These are phyloP conservation scores for Coemansia erecta DNA, from an alignment of 192 early-diverging fungal species.

Conservation along the genomic window DNA sequence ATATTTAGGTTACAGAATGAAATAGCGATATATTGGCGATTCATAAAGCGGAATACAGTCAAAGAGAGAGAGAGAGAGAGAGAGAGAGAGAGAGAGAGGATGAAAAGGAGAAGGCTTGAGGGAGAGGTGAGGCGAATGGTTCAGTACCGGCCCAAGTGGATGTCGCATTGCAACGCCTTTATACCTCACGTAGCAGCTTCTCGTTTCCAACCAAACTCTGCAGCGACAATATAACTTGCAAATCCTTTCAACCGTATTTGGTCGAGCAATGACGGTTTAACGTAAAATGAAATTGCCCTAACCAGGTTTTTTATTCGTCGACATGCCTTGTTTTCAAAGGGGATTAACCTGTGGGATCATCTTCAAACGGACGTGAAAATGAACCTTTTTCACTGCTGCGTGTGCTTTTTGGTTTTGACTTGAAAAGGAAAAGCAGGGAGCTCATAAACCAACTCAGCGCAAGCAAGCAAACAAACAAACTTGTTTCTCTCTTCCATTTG, in stretches of 20 bases:
- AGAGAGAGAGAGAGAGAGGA: not conserved
- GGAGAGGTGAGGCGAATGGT: not conserved
- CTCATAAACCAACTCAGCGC: not conserved
- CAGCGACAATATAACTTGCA: too few relatives aligned
- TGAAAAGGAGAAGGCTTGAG: not conserved
- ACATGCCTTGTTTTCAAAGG: too few relatives aligned
- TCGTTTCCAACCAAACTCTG: too few relatives aligned
- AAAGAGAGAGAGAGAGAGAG: not conserved
- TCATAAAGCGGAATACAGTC: not conserved
- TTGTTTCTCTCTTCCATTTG: not conserved
- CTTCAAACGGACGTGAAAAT: not conserved
- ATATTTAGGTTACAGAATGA: not conserved
- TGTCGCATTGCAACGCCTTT: too few relatives aligned
- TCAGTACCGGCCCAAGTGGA: too few relatives aligned
- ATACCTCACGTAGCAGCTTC: too few relatives aligned
- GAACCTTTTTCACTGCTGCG: not conserved
- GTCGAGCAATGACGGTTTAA: too few relatives aligned
- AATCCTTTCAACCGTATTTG: too few relatives aligned
- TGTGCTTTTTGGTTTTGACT: not conserved
- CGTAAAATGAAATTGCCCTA: too few relatives aligned
- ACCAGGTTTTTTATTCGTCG: too few relatives aligned
- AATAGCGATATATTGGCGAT: not conserved
- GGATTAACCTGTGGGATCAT: too few relatives aligned
- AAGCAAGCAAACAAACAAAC: conserved; percentile 5
- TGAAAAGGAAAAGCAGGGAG: not conserved